Conservation (phyloP, 345 rosid species). For the Eucalyptus melliodora region DNA sequence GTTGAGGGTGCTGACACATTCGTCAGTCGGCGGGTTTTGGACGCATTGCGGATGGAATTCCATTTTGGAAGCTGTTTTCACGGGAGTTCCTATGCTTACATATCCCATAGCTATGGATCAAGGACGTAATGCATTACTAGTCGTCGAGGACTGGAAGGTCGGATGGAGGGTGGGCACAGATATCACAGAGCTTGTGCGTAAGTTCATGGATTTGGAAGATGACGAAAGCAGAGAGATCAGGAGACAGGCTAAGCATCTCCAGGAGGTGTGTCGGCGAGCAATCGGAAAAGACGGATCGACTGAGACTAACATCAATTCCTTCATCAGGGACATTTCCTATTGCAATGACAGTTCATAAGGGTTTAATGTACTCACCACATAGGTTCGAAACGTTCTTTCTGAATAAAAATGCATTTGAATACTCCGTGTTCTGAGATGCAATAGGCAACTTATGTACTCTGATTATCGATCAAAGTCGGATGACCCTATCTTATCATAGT, state of each 20-base stretch:
- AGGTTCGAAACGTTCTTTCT: neutral
- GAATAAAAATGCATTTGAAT: neutral
- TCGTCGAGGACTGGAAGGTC: constrained; percentile 11
- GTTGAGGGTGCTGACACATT: constrained; percentile 10
- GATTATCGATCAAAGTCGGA: neutral
- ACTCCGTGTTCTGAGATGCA: neutral
- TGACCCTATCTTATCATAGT: neutral
- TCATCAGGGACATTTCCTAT: neutral
- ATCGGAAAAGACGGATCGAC: constrained; percentile 35
- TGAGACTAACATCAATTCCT: neutral
- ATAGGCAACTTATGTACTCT: neutral
- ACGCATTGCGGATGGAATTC: constrained; percentile 26
- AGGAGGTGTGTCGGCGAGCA: constrained; percentile 2
- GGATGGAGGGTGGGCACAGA: constrained; percentile 1
- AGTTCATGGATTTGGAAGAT: neutral
- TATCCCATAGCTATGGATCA: constrained; percentile 9
- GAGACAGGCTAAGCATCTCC: neutral
- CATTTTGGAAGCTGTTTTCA: constrained; percentile 1
- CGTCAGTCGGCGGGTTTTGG: constrained; percentile 13
- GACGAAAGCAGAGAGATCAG: neutral
- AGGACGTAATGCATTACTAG: neutral
- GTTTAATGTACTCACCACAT: neutral
- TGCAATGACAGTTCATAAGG: neutral
- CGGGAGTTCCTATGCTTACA: constrained; percentile 13
- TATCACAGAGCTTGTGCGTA: neutral